Conservation (phyloP, 768 basidiomycete genomes). For the Termitomyces sp. region DNA sequence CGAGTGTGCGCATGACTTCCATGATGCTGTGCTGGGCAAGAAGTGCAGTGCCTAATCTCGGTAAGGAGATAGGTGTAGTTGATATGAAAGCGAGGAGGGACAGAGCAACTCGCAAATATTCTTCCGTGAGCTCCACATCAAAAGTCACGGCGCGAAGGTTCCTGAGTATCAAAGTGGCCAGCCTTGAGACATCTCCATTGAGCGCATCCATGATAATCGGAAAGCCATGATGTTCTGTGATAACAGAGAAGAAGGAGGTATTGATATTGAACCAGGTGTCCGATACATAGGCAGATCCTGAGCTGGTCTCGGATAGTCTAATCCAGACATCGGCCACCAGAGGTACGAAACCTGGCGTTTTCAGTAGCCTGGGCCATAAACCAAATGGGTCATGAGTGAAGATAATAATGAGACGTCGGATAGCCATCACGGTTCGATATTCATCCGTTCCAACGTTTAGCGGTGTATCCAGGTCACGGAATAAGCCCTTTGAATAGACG, state of each 20-base stretch:
- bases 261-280: background rate
- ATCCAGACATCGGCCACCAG: background rate
- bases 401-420: background rate
- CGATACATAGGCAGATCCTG: background rate
- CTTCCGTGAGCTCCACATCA: background rate
- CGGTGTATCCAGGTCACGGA: background rate
- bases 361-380: background rate
- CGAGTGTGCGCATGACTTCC: constrained; percentile 3
- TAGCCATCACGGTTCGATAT: background rate
- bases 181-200: background rate
- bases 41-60: constrained; percentile 1
- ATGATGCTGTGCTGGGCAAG: constrained; percentile 4
- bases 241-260: background rate
- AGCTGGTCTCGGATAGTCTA: background rate
- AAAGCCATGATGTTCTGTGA: background rate
- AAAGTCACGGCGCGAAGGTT: background rate
- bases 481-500: background rate
- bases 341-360: background rate
- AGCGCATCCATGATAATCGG: background rate
- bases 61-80: background rate
- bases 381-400: background rate
- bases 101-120: background rate
- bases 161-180: background rate
- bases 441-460: background rate
- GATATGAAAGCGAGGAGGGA: constrained; percentile 1